Evolutionary conservation across 345 rosid species (phyloP).

Genomic region (Arabidopsis arenosa): DNA sequence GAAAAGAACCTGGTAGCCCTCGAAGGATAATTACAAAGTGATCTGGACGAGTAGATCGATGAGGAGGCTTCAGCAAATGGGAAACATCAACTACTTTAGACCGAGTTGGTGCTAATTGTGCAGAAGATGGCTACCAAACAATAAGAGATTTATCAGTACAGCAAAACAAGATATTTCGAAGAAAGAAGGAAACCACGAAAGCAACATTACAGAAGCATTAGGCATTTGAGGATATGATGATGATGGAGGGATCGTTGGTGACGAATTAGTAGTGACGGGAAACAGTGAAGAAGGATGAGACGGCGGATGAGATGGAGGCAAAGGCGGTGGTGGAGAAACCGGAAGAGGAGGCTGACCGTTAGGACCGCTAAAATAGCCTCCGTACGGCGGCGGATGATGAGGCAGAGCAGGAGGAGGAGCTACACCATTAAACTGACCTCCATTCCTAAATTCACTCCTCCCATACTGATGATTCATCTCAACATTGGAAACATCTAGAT

Average conservation of each 20-base stretch:
- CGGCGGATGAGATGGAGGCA: conserved; percentile 54
- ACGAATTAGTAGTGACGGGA: conserved; percentile 52
- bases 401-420: conserved; percentile 41
- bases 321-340: conserved; percentile 70
- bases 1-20: conserved; percentile 79
- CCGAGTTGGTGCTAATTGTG: conserved; percentile 47
- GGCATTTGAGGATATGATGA: conserved; percentile 41
- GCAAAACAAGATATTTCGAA: conserved; percentile 17
- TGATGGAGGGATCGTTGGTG: conserved; percentile 31
- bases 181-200: background rate
- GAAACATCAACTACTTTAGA: conserved; percentile 70
- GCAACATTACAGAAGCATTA: conserved; percentile 37
- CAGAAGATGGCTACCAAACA: conserved; percentile 43
- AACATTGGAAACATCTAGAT: conserved; percentile 38
- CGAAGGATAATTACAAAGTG: conserved; percentile 87
- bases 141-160: conserved; percentile 47
- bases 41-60: conserved; percentile 74
- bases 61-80: conserved; percentile 69
- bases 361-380: conserved; percentile 31
- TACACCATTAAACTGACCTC: conserved; percentile 32
- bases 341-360: conserved; percentile 64
- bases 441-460: conserved; percentile 32
- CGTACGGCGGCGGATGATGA: conserved; percentile 28
- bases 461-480: conserved; percentile 36
- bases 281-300: conserved; percentile 58